These are phyloP conservation scores for Ceratocystis colombiana DNA, from an alignment of 2,329 filamentous ascomycete genomes.

Conservation along the genomic window DNA sequence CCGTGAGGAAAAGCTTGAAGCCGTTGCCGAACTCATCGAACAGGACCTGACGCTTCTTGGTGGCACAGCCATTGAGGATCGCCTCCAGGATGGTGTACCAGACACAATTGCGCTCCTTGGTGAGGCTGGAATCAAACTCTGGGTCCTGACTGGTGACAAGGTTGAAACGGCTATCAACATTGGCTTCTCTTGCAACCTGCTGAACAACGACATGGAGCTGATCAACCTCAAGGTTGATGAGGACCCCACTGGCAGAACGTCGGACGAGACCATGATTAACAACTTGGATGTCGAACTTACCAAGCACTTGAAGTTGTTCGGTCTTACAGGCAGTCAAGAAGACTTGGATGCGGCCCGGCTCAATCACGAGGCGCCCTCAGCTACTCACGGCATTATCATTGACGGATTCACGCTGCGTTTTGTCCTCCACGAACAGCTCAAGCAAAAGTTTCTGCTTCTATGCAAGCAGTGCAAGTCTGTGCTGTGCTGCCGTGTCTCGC, in stretches of 20 bases:
- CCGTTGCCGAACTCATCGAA: constrained; percentile 81
- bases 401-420: constrained; percentile 89
- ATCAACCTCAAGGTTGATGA: constrained; percentile 81
- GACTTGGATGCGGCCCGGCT: constrained; percentile 69
- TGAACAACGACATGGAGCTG: constrained; percentile 96
- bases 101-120: constrained; percentile 88
- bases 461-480: constrained; percentile 97
- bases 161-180: constrained; percentile 99
- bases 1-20: constrained; percentile 86
- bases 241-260: constrained; percentile 45
- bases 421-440: constrained; percentile 69
- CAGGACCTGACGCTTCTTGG: constrained; percentile 78
- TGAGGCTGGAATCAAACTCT: constrained; percentile 92
- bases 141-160: constrained; percentile 97
- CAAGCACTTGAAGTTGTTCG: constrained; percentile 60
- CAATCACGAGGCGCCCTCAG: constrained; percentile 74
- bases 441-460: constrained; percentile 85
- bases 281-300: constrained; percentile 63
- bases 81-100: constrained; percentile 90
- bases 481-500: constrained; percentile 92
- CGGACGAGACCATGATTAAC: constrained; percentile 43
- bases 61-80: constrained; percentile 94
- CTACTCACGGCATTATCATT: constrained; percentile 87
- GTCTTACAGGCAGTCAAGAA: constrained; percentile 71
- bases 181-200: constrained; percentile 93